A percentile compares a stretch with the other conserved stretches of the same genome.
These are phyloP conservation scores for Coemansia sp. DNA, from an alignment of 192 early-diverging fungal genomes.

Conservation along the genomic window DNA sequence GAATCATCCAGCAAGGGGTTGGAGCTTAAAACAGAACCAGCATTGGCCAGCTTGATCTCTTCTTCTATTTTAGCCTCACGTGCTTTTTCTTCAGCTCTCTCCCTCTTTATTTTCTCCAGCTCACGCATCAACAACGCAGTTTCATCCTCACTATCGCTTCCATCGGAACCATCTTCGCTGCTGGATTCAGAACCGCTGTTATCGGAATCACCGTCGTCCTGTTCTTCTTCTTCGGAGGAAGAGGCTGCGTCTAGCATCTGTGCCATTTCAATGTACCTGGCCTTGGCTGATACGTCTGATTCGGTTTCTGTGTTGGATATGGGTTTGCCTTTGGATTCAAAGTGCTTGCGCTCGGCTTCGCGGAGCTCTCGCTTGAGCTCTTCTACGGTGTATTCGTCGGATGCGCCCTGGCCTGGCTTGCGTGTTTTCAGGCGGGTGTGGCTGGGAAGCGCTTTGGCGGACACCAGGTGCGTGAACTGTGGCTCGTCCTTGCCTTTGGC, in stretches of 20 bases:
- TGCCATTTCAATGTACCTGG: conserved; percentile 38
- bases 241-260: conserved; percentile 46
- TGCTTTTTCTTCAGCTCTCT: conserved; percentile 88
- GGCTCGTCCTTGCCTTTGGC: conserved; percentile 64
- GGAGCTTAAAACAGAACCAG: conserved; percentile 61
- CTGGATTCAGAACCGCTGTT: conserved; percentile 3
- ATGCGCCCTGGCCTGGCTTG: conserved; percentile 62
- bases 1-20: conserved; percentile 75
- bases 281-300: not conserved
- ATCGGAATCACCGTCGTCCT: conserved; percentile 20
- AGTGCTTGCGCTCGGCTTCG: conserved; percentile 66
- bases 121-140: conserved; percentile 78
- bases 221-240: conserved; percentile 56
- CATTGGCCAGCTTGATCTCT: conserved; percentile 50
- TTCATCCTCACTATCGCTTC: conserved; percentile 70
- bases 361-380: conserved; percentile 65
- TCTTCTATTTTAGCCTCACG: conserved; percentile 51
- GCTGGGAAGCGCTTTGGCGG: conserved; percentile 66
- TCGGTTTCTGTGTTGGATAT: conserved; percentile 26
- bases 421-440: conserved; percentile 78
- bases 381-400: conserved; percentile 55
- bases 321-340: conserved; percentile 48
- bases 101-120: conserved; percentile 88
- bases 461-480: conserved; percentile 61
- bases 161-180: conserved; percentile 3